Conservation (phyloP, 371 early-diverging fungal genomes). For the Mucor saturninus region DNA sequence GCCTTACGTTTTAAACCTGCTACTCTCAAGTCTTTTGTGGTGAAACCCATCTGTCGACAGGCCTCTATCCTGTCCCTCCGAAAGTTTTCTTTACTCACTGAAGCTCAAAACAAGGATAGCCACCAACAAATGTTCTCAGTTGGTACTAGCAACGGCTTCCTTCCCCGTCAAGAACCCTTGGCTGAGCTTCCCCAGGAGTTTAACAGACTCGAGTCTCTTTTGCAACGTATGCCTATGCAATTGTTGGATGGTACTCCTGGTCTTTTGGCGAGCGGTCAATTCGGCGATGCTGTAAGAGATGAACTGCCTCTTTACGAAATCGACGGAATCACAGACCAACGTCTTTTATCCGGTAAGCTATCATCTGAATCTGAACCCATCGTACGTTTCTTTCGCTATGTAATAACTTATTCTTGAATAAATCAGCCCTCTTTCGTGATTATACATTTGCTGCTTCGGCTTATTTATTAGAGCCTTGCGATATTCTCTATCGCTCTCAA, state of each 20-base stretch:
- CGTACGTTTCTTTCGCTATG: neutral
- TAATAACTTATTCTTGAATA: neutral
- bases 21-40: neutral
- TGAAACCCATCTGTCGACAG: slow-evolving; percentile 2
- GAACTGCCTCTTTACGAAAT: slow-evolving; percentile 80
- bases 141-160: slow-evolving; percentile 70
- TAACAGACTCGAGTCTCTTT: slow-evolving; percentile 66
- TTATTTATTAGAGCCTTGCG: slow-evolving; percentile 90
- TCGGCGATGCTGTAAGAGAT: slow-evolving; percentile 77
- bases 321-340: slow-evolving; percentile 66
- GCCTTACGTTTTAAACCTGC: slow-evolving; percentile 9
- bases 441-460: slow-evolving; percentile 87
- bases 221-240: slow-evolving; percentile 80
- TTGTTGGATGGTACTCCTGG: slow-evolving; percentile 71
- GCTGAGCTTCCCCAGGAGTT: slow-evolving; percentile 70
- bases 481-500: slow-evolving; percentile 68
- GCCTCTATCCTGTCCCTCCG: slow-evolving; percentile 3
- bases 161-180: slow-evolving; percentile 73
- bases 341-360: slow-evolving; percentile 67
- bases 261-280: slow-evolving; percentile 75
- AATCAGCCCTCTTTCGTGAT: slow-evolving; percentile 80
- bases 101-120: slow-evolving; percentile 21
- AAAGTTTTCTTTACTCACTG: slow-evolving; percentile 21
- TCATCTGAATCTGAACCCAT: neutral
- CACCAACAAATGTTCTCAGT: slow-evolving; percentile 61